phyloP scores from a whole-genome alignment of 306 rosid species.

The Cucumis cinereus region DNA sequence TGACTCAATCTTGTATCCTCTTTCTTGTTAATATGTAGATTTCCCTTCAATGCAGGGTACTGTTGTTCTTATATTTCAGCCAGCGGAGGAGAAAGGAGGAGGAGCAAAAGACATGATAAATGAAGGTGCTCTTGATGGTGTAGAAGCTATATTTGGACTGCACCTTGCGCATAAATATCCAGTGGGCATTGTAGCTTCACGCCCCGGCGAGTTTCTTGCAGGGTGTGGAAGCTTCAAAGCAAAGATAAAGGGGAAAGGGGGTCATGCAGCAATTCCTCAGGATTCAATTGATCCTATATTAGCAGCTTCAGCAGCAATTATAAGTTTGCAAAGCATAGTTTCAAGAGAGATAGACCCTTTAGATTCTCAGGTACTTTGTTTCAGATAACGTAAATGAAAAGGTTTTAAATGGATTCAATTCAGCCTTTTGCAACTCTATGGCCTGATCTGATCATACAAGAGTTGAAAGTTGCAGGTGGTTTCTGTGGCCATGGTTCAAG shows the following conservation, averaged over 20 bases:
- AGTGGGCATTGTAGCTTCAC: conserved; percentile 48
- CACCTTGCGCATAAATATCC: conserved; percentile 38
- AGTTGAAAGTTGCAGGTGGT: conserved; percentile 50
- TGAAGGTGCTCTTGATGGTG: conserved; percentile 56
- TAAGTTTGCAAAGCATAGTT: conserved; percentile 73
- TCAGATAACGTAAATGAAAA: background rate
- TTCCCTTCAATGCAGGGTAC: conserved; percentile 43
- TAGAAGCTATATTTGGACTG: conserved; percentile 70
- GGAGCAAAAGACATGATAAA: conserved; percentile 76
- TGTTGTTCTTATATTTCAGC: conserved; percentile 71
- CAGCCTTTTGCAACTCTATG: background rate
- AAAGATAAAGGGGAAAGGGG: conserved; percentile 64
- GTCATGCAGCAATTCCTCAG: conserved; percentile 65
- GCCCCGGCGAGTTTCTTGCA: conserved; percentile 75
- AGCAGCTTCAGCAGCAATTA: conserved; percentile 68
- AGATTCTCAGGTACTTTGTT: conserved; percentile 59
- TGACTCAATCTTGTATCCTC: background rate
- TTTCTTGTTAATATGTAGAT: background rate
- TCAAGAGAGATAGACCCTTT: conserved; percentile 81
- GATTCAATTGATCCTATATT: conserved; percentile 57
- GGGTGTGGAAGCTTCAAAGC: conserved; percentile 97
- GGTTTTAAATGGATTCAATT: background rate
- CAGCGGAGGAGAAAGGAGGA: conserved; percentile 68
- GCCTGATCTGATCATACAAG: background rate
- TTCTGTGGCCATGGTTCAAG: conserved; percentile 57